phyloP scores from a whole-genome alignment of 1,284 basidiomycete genomes.

The Trichosporon coremiiforme region DNA sequence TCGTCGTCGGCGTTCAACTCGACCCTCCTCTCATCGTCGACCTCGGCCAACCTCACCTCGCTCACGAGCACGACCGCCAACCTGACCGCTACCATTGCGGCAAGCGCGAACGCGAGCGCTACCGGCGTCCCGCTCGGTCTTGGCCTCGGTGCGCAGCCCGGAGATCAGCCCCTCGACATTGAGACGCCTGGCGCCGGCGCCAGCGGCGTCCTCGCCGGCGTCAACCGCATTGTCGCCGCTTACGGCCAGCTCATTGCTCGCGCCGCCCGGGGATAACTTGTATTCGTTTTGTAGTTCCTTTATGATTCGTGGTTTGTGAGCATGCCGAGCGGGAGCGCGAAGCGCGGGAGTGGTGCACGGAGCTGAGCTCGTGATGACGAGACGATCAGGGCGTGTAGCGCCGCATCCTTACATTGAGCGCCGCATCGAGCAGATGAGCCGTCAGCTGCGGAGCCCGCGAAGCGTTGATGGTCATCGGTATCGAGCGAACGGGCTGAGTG shows the following conservation, averaged over 20 bases:
- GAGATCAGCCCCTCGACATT: background rate
- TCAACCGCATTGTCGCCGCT: constrained; percentile 22
- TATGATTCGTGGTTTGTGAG: constrained; percentile 7
- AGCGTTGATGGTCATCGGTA: too few species aligned
- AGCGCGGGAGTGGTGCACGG: too few species aligned
- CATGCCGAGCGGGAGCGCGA: background rate
- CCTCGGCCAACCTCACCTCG: constrained; percentile 17
- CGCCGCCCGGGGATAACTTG: constrained; percentile 9
- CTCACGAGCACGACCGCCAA: background rate
- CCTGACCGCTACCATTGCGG: background rate
- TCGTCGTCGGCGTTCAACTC: constrained; percentile 21
- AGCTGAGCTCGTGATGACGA: too few species aligned
- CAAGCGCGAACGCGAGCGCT: background rate
- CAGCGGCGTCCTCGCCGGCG: background rate
- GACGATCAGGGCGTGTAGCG: too few species aligned
- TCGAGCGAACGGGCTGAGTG: too few species aligned
- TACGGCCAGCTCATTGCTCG: constrained; percentile 14
- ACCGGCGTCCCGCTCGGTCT: background rate
- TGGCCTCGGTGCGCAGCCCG: background rate
- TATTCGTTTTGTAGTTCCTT: background rate
- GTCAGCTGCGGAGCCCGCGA: too few species aligned
- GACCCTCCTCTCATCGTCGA: constrained; percentile 36
- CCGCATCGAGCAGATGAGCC: too few species aligned
- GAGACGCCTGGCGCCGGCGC: background rate
- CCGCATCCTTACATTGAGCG: too few species aligned